phyloP scores from a whole-genome alignment of 1,284 basidiomycete species.

The Fistulinella cinereoalba region DNA sequence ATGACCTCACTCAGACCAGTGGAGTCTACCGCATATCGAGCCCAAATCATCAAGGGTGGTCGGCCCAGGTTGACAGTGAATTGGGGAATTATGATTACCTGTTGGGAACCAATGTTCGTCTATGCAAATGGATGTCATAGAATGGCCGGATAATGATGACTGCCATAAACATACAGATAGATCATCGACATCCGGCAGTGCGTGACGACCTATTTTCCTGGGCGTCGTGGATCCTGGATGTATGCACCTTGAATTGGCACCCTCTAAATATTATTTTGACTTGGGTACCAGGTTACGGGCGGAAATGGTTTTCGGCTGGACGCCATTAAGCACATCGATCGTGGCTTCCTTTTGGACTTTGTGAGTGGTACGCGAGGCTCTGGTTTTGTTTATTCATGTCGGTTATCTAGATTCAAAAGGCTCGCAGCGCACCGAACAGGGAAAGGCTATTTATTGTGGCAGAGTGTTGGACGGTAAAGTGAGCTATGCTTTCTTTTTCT shows the following conservation, averaged over 20 bases:
- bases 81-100: slow-evolving; percentile 81
- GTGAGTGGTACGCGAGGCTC: slow-evolving; percentile 36
- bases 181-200: slow-evolving; percentile 83
- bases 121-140: slow-evolving; percentile 6
- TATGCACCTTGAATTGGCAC: slow-evolving; percentile 24
- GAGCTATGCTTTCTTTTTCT: slow-evolving; percentile 21
- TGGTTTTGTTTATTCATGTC: background rate
- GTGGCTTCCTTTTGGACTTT: slow-evolving; percentile 60
- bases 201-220: slow-evolving; percentile 62
- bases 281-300: slow-evolving; percentile 60
- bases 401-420: slow-evolving; percentile 46
- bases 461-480: slow-evolving; percentile 74
- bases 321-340: slow-evolving; percentile 84
- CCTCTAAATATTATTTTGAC: background rate
- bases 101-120: slow-evolving; percentile 65
- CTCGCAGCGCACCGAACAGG: slow-evolving; percentile 43
- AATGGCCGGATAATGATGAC: background rate
- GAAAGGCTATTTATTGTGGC: slow-evolving; percentile 66
- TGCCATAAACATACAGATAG: slow-evolving; percentile 51
- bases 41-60: slow-evolving; percentile 65
- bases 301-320: slow-evolving; percentile 84
- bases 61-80: slow-evolving; percentile 62
- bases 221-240: slow-evolving; percentile 71
- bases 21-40: slow-evolving; percentile 62
- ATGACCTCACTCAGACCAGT: slow-evolving; percentile 62